Conservation (phyloP, 1,284 basidiomycete species). For the Fistulinella cinereoalba region DNA sequence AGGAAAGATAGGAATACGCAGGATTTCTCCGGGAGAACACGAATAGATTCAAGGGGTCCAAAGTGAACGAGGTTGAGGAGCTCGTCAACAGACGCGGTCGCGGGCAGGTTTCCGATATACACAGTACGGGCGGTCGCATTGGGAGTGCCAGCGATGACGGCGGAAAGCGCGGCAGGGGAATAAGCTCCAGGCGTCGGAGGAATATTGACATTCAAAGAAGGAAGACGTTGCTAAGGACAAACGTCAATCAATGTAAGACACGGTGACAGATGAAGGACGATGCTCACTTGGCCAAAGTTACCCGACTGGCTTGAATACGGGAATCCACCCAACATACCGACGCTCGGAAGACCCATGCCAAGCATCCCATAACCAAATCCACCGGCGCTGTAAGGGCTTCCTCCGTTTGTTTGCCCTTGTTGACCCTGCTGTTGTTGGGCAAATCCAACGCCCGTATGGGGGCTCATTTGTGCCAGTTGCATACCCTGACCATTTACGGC, state of each 20-base stretch:
- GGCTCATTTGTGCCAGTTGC: conserved; percentile 62
- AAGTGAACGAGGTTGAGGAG: conserved; percentile 97
- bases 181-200: conserved; percentile 58
- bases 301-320: conserved; percentile 68
- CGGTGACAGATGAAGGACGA: background rate
- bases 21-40: conserved; percentile 95
- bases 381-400: conserved; percentile 48
- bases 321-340: conserved; percentile 66
- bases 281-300: conserved; percentile 60
- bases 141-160: conserved; percentile 61
- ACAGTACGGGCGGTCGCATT: conserved; percentile 86
- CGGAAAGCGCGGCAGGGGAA: conserved; percentile 68
- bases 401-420: conserved; percentile 39
- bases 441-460: conserved; percentile 47
- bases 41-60: conserved; percentile 93
- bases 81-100: conserved; percentile 96
- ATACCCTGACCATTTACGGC: conserved; percentile 46
- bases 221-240: conserved; percentile 49
- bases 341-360: conserved; percentile 67
- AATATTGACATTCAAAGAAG: conserved; percentile 60
- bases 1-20: conserved; percentile 98
- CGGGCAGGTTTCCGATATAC: conserved; percentile 94
- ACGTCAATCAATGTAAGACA: conserved; percentile 1
- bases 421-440: conserved; percentile 47
- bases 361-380: conserved; percentile 67